Percentiles rank a stretch among this genome's conserved stretches.
Conservation (phyloP, 768 basidiomycete genomes). For the Suillus clintonianus region DNA sequence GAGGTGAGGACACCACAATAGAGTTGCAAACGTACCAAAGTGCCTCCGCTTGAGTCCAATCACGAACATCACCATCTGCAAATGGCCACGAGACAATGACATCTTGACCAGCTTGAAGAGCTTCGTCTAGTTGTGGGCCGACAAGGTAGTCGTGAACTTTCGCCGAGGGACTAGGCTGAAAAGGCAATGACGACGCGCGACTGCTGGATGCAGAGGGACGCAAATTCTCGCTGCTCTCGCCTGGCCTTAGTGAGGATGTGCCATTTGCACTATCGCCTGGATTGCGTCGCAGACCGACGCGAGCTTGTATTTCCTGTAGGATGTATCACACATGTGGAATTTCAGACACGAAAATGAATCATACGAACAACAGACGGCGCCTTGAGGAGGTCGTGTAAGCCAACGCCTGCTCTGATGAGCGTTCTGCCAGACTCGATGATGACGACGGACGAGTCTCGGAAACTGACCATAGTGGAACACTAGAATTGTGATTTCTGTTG, state of each 20-base stretch:
- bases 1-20: background rate
- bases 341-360: background rate
- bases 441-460: conserved; percentile 81
- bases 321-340: conserved; percentile 7
- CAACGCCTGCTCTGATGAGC: conserved; percentile 71
- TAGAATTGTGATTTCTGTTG: conserved; percentile 4
- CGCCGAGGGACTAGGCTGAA: conserved; percentile 43
- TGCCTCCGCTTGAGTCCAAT: conserved; percentile 88
- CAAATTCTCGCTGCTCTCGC: conserved; percentile 23
- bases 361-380: conserved; percentile 74
- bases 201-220: conserved; percentile 45
- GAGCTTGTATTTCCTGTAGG: conserved; percentile 72
- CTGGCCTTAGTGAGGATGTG: conserved; percentile 19
- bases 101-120: conserved; percentile 71
- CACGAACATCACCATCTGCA: conserved; percentile 65
- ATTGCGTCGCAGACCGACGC: conserved; percentile 68
- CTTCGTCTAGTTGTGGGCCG: conserved; percentile 78
- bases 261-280: conserved; percentile 28
- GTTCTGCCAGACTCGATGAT: conserved; percentile 80
- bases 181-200: conserved; percentile 49
- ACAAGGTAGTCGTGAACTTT: conserved; percentile 82
- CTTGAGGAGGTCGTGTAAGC: conserved; percentile 77
- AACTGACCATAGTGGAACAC: conserved; percentile 49
- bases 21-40: conserved; percentile 66
- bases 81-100: conserved; percentile 83